Conservation (phyloP, 176 grass and related monocot species). For the Oryza meridionalis region DNA sequence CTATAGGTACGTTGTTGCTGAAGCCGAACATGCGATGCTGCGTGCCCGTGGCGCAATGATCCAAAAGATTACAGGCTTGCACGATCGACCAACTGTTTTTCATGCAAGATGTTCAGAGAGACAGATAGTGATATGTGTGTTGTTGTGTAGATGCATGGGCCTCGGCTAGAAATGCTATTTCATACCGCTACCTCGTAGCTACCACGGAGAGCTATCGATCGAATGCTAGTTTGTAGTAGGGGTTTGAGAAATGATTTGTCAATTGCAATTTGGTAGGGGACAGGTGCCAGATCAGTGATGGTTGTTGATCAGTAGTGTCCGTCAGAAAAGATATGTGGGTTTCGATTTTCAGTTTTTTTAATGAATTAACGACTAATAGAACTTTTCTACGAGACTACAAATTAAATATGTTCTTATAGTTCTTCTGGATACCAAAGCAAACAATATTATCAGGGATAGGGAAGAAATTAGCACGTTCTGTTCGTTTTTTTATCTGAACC, state of each 20-base stretch:
- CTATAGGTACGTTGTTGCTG: background rate
- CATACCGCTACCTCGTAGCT: background rate
- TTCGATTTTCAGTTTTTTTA: background rate
- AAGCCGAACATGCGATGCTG: conserved; percentile 23
- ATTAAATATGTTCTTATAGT: background rate
- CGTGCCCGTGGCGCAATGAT: conserved; percentile 28
- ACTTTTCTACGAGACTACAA: background rate
- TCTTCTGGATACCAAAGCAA: background rate
- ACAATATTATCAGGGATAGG: background rate
- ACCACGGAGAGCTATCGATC: background rate
- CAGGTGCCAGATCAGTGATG: background rate
- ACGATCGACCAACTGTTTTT: background rate
- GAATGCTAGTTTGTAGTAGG: background rate
- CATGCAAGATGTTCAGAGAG: conserved; percentile 8
- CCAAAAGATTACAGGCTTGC: conserved; percentile 22
- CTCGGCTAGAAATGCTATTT: background rate
- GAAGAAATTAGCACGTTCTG: background rate
- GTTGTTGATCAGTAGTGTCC: background rate
- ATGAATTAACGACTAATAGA: background rate
- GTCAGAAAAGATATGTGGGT: background rate
- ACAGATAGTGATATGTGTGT: background rate
- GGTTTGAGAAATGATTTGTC: background rate
- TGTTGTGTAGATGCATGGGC: background rate
- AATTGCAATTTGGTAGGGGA: conserved; percentile 4
- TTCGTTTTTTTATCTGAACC: background rate